phyloP scores from a whole-genome alignment of 2,329 filamentous ascomycete species.

The Exserohilum turcica region DNA sequence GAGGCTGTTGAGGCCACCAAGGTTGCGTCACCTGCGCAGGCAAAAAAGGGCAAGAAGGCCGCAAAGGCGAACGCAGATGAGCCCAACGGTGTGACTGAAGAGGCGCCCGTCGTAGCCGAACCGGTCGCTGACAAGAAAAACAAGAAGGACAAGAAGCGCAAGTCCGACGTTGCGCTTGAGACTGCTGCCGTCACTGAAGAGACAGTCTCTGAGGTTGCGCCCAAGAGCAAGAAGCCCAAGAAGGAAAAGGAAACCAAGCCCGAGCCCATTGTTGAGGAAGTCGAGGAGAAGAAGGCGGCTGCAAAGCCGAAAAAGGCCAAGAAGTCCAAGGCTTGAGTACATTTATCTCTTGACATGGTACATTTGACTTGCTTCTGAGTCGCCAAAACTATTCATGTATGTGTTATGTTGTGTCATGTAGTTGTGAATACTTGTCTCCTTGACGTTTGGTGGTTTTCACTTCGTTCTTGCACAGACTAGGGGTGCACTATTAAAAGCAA shows the following conservation, averaged over 20 bases:
- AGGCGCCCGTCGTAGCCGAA: constrained; percentile 6
- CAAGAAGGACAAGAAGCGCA: constrained; percentile 26
- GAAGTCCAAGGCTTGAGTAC: constrained; percentile 29
- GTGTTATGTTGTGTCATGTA: neutral
- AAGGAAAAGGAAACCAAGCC: constrained; percentile 19
- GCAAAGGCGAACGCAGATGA: constrained; percentile 25
- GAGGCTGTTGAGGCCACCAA: constrained; percentile 17
- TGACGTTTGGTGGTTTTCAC: constrained; percentile 1
- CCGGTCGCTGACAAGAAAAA: constrained; percentile 9
- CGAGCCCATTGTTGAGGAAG: constrained; percentile 17
- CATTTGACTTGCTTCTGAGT: neutral
- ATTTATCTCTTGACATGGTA: neutral
- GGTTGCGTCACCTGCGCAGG: constrained; percentile 12
- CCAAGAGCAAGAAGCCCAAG: constrained; percentile 32
- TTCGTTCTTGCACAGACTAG: constrained; percentile 1
- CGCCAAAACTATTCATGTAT: neutral
- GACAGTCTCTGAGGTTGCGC: constrained; percentile 9
- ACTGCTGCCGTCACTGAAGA: constrained; percentile 15
- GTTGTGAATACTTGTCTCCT: neutral
- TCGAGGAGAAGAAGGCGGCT: constrained; percentile 26
- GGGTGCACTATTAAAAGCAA: constrained; percentile 3
- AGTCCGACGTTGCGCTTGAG: constrained; percentile 25
- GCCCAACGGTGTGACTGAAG: constrained; percentile 16
- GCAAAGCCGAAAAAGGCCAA: constrained; percentile 31
- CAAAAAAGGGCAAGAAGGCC: constrained; percentile 35